Evolutionary conservation across 2,329 filamentous ascomycete species (phyloP).

Genomic region (Calonectria hongkongensis): DNA sequence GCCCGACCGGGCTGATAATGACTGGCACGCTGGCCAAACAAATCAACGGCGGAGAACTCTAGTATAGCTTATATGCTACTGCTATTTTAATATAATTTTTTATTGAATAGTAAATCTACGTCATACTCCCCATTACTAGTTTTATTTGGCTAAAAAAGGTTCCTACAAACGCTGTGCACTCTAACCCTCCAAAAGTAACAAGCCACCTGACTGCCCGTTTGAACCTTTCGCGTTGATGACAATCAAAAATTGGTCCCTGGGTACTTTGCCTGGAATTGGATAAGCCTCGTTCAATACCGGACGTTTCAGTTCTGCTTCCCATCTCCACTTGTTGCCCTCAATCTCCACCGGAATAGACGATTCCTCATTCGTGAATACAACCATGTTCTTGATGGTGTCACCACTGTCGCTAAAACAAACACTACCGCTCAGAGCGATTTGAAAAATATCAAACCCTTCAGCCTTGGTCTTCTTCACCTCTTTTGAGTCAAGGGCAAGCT

Average conservation of each 20-base stretch:
- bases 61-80: too few relatives aligned
- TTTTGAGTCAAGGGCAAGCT: neutral
- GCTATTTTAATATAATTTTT: too few relatives aligned
- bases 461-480: neutral
- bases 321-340: slow-evolving; percentile 7
- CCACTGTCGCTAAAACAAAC: neutral
- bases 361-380: slow-evolving; percentile 21
- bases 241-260: slow-evolving; percentile 37
- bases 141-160: too few relatives aligned
- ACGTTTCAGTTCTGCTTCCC: slow-evolving; percentile 12
- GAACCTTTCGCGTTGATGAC: slow-evolving; percentile 29
- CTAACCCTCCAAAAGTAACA: slow-evolving; percentile 17
- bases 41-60: too few relatives aligned
- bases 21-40: too few relatives aligned
- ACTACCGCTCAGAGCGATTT: slow-evolving; percentile 7
- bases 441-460: neutral
- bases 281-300: slow-evolving; percentile 4
- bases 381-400: neutral
- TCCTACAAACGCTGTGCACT: too few relatives aligned
- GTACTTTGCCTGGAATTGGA: slow-evolving; percentile 1
- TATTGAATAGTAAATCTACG: neutral
- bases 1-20: neutral
- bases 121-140: too few relatives aligned
- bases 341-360: neutral
- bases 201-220: slow-evolving; percentile 15